Conservation (phyloP, 2,329 filamentous ascomycete genomes). For the Neurospora sp. region DNA sequence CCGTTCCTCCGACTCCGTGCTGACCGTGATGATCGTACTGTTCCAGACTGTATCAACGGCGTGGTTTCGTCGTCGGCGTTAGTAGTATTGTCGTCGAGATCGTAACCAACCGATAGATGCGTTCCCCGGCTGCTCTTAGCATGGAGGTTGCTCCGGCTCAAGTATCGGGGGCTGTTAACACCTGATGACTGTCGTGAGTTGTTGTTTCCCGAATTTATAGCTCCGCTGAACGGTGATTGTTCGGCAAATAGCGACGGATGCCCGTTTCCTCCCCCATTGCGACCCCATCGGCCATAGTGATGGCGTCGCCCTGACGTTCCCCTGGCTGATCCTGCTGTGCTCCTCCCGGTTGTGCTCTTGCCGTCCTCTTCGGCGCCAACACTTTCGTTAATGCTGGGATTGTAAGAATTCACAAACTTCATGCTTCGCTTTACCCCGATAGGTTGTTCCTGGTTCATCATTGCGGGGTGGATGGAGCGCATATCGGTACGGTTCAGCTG, state of each 20-base stretch:
- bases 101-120: constrained; percentile 57
- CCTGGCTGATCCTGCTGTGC: constrained; percentile 50
- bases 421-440: constrained; percentile 77
- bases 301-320: constrained; percentile 68
- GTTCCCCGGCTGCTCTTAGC: constrained; percentile 39
- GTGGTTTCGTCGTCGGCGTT: constrained; percentile 82
- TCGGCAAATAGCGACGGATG: constrained; percentile 66
- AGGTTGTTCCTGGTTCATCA: constrained; percentile 44
- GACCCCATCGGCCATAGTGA: constrained; percentile 61
- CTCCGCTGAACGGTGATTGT: constrained; percentile 57
- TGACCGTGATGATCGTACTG: constrained; percentile 47
- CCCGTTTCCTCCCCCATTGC: constrained; percentile 53
- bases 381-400: constrained; percentile 43
- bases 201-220: constrained; percentile 46
- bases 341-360: constrained; percentile 47
- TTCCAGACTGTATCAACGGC: constrained; percentile 53
- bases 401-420: constrained; percentile 85
- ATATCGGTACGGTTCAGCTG: constrained; percentile 51
- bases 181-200: constrained; percentile 50
- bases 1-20: constrained; percentile 45
- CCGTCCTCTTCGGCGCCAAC: constrained; percentile 57
- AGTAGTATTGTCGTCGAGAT: constrained; percentile 65
- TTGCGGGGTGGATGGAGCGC: constrained; percentile 55
- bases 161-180: constrained; percentile 58
- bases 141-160: constrained; percentile 22